Percentiles rank a stretch among this genome's conserved stretches.
phyloP scores from a whole-genome alignment of 306 rosid genomes.

The Hippophae tibetana region DNA sequence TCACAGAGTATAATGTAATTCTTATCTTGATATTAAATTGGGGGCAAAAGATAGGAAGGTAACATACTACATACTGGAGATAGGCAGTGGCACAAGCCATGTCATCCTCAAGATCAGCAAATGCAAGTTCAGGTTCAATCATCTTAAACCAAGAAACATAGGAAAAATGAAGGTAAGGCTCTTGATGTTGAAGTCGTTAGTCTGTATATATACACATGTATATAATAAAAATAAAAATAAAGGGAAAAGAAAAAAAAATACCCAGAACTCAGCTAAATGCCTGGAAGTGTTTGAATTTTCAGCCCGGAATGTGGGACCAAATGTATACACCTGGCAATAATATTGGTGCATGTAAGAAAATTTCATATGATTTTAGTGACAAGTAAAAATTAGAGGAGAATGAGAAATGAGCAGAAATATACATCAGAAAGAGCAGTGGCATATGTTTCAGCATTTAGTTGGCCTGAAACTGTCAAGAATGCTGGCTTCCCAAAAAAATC shows the following conservation, averaged over 20 bases:
- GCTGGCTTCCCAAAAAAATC: constrained; percentile 94
- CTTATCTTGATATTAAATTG: neutral
- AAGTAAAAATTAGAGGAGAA: too few species aligned
- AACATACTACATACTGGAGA: constrained; percentile 95
- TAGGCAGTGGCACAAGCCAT: constrained; percentile 98
- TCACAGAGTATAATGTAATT: too few species aligned
- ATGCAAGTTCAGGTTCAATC: constrained; percentile 98
- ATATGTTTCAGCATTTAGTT: constrained; percentile 92
- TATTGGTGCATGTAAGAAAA: too few species aligned
- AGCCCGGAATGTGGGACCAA: constrained; percentile 95
- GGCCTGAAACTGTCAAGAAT: constrained; percentile 93
- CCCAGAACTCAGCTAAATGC: constrained; percentile 99
- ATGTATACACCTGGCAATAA: constrained; percentile 51
- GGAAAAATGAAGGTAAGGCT: constrained; percentile 12
- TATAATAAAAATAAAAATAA: neutral
- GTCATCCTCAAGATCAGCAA: constrained; percentile 92
- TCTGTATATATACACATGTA: constrained; percentile 8
- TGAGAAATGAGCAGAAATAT: constrained; percentile 2
- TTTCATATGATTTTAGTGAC: too few species aligned
- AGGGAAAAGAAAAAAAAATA: constrained; percentile 23
- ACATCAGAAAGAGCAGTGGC: constrained; percentile 98
- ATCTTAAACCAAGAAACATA: constrained; percentile 37
- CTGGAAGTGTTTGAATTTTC: constrained; percentile 95
- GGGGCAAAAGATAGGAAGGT: constrained; percentile 24
- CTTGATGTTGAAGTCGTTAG: constrained; percentile 10